Conservation (phyloP, 371 early-diverging fungal species). For the Dinochytrium kinnereticum region DNA sequence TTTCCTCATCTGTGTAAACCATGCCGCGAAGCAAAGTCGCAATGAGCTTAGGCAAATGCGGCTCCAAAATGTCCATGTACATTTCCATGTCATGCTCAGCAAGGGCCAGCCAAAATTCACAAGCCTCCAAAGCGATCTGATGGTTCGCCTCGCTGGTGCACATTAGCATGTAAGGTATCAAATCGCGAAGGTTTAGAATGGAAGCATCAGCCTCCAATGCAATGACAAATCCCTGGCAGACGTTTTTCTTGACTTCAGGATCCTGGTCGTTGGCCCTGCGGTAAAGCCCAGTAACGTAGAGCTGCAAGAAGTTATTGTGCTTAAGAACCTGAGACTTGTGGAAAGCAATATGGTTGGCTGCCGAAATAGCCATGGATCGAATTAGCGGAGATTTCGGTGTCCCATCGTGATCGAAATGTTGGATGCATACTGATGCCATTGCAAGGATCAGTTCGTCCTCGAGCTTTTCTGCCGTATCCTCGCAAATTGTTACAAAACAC, state of each 20-base stretch:
- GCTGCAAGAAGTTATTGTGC: conserved; percentile 60
- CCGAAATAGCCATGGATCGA: conserved; percentile 77
- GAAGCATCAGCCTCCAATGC: conserved; percentile 84
- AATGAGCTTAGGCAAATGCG: conserved; percentile 79
- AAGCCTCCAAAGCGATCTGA: conserved; percentile 89
- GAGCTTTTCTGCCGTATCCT: conserved; percentile 83
- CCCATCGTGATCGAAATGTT: conserved; percentile 64
- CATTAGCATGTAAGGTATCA: conserved; percentile 93
- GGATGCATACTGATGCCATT: conserved; percentile 87
- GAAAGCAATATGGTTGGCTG: conserved; percentile 81
- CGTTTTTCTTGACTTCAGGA: conserved; percentile 80
- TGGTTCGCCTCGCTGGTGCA: conserved; percentile 81
- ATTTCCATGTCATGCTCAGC: conserved; percentile 84
- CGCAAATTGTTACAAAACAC: conserved; percentile 90
- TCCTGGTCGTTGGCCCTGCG: conserved; percentile 78
- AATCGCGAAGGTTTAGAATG: conserved; percentile 78
- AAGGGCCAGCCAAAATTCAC: conserved; percentile 97
- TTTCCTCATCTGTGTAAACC: conserved; percentile 93
- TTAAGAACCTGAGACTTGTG: conserved; percentile 72
- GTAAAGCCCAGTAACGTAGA: conserved; percentile 81
- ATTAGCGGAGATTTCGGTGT: conserved; percentile 67
- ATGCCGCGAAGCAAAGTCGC: conserved; percentile 91
- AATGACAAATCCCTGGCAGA: conserved; percentile 92
- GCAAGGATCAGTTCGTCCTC: conserved; percentile 72
- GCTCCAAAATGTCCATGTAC: conserved; percentile 71